Evolutionary conservation across 2,329 filamentous ascomycete genomes (phyloP), one percentile per base, ranked within the genome.

Genomic region (Septoria petroselini): DNA sequence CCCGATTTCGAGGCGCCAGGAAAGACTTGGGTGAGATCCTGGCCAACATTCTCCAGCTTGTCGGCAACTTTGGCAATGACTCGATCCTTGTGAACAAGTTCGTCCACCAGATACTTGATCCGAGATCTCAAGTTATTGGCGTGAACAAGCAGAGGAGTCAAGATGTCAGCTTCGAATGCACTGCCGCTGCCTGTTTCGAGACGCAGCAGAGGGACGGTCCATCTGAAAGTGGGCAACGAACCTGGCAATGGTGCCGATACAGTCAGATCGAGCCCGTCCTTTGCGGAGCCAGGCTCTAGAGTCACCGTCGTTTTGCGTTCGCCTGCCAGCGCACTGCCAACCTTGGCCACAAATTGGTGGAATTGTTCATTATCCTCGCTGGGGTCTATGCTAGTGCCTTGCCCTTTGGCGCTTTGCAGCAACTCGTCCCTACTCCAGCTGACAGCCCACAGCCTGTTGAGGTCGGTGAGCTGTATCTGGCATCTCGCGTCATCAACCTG

Each of bases 401-500:
- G 76, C 18, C 77, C 70, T 48, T 80, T 73, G 23, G 81, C 84
- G 52, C 85, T 79, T 52, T 75, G 71, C 48, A 83, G 76, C 49
- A 91, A 85, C 8, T 73, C 75, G n/a, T 73, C 74, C 17, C 80
- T 73, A 48, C 82, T 77, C 17, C 90, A 70, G 7, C 67, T 74
- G 68, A 91, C 86, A 19, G 73, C 70, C 87, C 87, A 93, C n/a
- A 90, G 72, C 57, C 83, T 79, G 63, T 79, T 82, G 52, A 90
- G 74, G 64, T 91, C 87, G 2, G 85, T 88, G 31, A 91, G 64
- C 50, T 80, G 76, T 21, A 91, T 65, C 1, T 71, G 76, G 70
- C 91, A 91, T 8, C 80, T 77, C 39, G 75, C 68, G 12, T 71
- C 43, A 4, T 71, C 71, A 61, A 85, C 82, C 21, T 68, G 62